Evolutionary conservation across 306 rosid genomes (phyloP).

Genomic region (Cucurbita ficifolia): DNA sequence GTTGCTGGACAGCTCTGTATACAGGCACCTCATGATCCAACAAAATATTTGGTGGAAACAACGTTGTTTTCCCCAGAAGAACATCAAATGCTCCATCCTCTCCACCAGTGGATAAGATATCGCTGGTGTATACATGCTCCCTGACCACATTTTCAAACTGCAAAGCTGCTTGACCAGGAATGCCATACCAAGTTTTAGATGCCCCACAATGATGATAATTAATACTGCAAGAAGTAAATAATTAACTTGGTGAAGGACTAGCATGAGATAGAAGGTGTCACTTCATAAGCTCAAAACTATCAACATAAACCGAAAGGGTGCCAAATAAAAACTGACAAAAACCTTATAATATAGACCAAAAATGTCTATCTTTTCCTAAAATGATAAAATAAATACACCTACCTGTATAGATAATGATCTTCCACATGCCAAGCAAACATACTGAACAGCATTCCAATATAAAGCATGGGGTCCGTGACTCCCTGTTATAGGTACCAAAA

Average conservation of each 20-base stretch:
- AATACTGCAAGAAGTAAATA: slow-evolving; percentile 47
- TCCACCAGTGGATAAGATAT: slow-evolving; percentile 70
- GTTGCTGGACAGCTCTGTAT: slow-evolving; percentile 87
- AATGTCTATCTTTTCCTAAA: background rate
- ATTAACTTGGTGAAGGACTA: slow-evolving; percentile 1
- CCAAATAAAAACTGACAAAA: background rate
- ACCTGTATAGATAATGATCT: slow-evolving; percentile 97
- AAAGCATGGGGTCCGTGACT: slow-evolving; percentile 96
- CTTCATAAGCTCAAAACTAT: background rate
- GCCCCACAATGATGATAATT: slow-evolving; percentile 99
- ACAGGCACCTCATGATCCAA: slow-evolving; percentile 76
- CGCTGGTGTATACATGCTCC: slow-evolving; percentile 74
- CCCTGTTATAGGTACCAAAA: slow-evolving; percentile 49
- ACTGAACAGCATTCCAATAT: slow-evolving; percentile 95
- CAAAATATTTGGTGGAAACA: slow-evolving; percentile 83
- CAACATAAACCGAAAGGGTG: background rate
- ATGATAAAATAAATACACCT: background rate
- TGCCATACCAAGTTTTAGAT: slow-evolving; percentile 96
- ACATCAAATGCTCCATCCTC: slow-evolving; percentile 98
- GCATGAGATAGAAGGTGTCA: background rate
- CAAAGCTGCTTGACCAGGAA: slow-evolving; percentile 85
- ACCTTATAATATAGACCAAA: background rate
- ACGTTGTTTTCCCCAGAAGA: slow-evolving; percentile 83
- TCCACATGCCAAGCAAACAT: slow-evolving; percentile 99
- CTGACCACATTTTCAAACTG: slow-evolving; percentile 85